Percentiles rank a stretch among this genome's conserved stretches.
These are phyloP conservation scores for Astrephomene gubernaculifera DNA, from an alignment of 139 green algal genomes.

Conservation along the genomic window DNA sequence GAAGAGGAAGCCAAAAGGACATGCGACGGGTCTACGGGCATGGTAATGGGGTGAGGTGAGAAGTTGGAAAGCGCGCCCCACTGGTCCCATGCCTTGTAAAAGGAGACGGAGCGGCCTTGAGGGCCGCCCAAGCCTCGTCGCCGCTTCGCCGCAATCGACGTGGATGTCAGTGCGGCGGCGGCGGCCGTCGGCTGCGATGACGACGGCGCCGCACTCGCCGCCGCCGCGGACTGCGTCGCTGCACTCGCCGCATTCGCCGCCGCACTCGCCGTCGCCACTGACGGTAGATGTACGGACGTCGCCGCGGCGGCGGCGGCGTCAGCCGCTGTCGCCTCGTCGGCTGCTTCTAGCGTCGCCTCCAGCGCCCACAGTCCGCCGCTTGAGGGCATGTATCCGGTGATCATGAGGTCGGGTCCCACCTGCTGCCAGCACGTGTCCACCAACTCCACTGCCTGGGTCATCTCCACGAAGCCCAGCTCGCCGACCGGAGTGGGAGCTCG, in stretches of 20 bases:
- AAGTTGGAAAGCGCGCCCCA: constrained; percentile 97
- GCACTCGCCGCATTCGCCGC: not conserved
- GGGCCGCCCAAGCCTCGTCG: not conserved
- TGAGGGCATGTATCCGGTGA: constrained; percentile 89
- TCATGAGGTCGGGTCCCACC: constrained; percentile 89
- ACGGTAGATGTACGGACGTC: not conserved
- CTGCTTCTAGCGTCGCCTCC: constrained; percentile 45
- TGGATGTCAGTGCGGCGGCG: not conserved
- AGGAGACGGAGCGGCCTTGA: constrained; percentile 56
- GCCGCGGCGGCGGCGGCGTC: constrained; percentile 3
- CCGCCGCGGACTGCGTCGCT: not conserved
- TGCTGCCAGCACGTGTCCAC: constrained; percentile 68
- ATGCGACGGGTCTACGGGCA: constrained; percentile 61
- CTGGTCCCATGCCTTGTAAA: constrained; percentile 98
- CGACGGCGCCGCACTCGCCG: too few species aligned
- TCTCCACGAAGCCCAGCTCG: constrained; percentile 97
- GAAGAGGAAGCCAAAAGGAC: not conserved
- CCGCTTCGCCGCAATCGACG: constrained; percentile 10
- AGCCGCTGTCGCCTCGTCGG: constrained; percentile 2
- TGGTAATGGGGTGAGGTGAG: constrained; percentile 87
- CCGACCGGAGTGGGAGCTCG: constrained; percentile 93
- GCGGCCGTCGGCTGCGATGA: not conserved
- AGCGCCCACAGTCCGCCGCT: constrained; percentile 70
- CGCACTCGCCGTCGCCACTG: too few species aligned
- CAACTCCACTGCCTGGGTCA: constrained; percentile 94